A percentile compares a stretch with the other conserved stretches of the same genome.
These are phyloP conservation scores for Colletotrichum cuscutae DNA, from an alignment of 2,329 filamentous ascomycete species.

Conservation along the genomic window DNA sequence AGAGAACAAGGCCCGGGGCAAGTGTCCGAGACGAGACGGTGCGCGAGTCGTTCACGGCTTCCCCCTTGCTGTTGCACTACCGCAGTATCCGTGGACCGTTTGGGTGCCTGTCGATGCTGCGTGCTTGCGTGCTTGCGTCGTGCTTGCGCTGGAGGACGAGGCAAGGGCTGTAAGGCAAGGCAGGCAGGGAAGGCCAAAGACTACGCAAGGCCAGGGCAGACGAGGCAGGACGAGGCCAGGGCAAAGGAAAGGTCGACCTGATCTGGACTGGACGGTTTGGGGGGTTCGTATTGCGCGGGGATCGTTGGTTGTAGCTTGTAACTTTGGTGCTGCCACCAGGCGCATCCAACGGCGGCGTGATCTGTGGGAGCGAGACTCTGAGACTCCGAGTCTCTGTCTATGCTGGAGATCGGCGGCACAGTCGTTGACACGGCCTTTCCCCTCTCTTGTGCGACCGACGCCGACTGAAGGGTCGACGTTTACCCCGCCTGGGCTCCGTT, in stretches of 20 bases:
- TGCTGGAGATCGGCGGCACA: constrained; percentile 12
- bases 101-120: not conserved
- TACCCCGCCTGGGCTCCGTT: constrained; percentile 28
- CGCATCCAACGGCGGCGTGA: not conserved
- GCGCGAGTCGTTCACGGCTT: constrained; percentile 23
- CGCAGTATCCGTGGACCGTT: not conserved
- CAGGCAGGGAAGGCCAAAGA: not conserved
- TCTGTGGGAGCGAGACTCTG: not conserved
- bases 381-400: no score
- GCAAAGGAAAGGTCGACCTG: not conserved
- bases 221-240: not conserved
- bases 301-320: not conserved
- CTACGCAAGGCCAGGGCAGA: not conserved
- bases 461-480: constrained; percentile 1
- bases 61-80: not conserved
- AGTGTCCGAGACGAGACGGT: constrained; percentile 23
- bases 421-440: constrained; percentile 9
- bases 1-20: not conserved
- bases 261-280: not conserved
- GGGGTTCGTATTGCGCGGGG: not conserved
- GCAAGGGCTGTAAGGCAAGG: not conserved
- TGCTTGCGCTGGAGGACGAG: not conserved
- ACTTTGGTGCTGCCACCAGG: not conserved
- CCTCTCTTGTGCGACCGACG: constrained; percentile 28
- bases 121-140: not conserved